Evolutionary conservation across 768 basidiomycete genomes (phyloP), one percentile per base, ranked within the genome.

Genomic region (Pisolithus microcarpus): DNA sequence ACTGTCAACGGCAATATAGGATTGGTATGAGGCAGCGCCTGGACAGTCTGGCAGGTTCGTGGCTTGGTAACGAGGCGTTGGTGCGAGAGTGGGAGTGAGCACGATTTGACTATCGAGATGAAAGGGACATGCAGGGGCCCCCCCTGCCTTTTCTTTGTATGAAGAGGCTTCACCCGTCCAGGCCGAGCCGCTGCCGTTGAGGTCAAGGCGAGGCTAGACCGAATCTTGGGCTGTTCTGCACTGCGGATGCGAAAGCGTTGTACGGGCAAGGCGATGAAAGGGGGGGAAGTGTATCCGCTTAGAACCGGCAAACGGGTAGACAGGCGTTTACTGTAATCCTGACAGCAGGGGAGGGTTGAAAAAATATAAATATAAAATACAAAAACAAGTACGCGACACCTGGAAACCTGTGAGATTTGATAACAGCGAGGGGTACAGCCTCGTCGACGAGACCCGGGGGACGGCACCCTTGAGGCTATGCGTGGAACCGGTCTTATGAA

Each of bases 191-290:
- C 51, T 52, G 46, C 51, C 54, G 52, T 26, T 52, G 49, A 58
- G 63, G 60, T 46, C 53, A 52, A 52, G 61, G 61, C 26, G 60
- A 61, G 58, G 64, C 58, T 46, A 37, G 55, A 31, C 43, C 13
- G 26, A 49, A 30, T 45, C 43, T 49, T 39, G 19, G 49, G 51
- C 43, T 49, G 50, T 38, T 19, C 21, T n/a, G 42, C 48, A 53
- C 54, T 57, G 60, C 44, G 42, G 45, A 36, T 39, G 38, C 54
- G 56, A 58, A 26, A 53, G 9, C 24, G 54, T 52, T 53, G 49
- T 49, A 45, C 16, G 54, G 61, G 59, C 52, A 44, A 42, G 38
- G 48, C 43, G 40, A 52, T 56, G 58, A 43, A 26, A 31, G 28
- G 34, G 34, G 34, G 34, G 34, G 7, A 30, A 34, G 11, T 15